These are phyloP conservation scores for Boletus rufocinnamomeus DNA, from an alignment of 768 basidiomycete species.

Conservation along the genomic window DNA sequence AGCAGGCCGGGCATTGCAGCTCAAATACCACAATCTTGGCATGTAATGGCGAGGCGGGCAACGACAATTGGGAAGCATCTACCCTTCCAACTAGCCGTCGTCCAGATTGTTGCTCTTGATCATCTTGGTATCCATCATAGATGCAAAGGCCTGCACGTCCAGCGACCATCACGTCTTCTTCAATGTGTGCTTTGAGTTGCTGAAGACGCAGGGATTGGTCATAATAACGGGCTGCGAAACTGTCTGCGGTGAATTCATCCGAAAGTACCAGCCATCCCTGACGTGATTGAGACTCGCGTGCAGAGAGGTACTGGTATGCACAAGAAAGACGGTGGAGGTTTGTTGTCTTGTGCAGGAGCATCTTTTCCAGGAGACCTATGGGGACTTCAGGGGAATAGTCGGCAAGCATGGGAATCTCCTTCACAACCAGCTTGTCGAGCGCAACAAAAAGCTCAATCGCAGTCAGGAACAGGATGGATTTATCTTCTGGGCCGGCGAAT, in stretches of 20 bases:
- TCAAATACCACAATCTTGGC: slow-evolving; percentile 41
- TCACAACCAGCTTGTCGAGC: too few species aligned
- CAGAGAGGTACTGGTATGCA: too few species aligned
- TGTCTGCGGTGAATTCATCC: slow-evolving; percentile 11
- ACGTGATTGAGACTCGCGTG: not conserved
- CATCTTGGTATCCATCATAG: too few species aligned
- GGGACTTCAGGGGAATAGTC: too few species aligned
- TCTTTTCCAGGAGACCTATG: too few species aligned
- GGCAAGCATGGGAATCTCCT: too few species aligned
- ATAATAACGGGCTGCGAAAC: slow-evolving; percentile 41
- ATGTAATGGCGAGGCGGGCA: slow-evolving; percentile 39
- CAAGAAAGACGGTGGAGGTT: too few species aligned
- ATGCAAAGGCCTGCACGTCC: slow-evolving; percentile 11
- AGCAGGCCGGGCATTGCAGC: slow-evolving; percentile 34
- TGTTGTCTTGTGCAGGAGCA: too few species aligned
- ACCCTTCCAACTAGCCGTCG: not conserved
- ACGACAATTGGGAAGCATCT: slow-evolving; percentile 31
- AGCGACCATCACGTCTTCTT: slow-evolving; percentile 21
- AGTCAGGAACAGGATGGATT: too few species aligned
- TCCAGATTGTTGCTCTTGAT: not conserved
- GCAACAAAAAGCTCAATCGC: too few species aligned
- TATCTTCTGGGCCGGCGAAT: too few species aligned
- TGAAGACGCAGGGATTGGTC: slow-evolving; percentile 24
- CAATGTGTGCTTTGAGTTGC: slow-evolving; percentile 30
- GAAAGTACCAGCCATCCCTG: slow-evolving; percentile 35